phyloP scores from a whole-genome alignment of 1,284 basidiomycete genomes.

The Lentinus polychrous region DNA sequence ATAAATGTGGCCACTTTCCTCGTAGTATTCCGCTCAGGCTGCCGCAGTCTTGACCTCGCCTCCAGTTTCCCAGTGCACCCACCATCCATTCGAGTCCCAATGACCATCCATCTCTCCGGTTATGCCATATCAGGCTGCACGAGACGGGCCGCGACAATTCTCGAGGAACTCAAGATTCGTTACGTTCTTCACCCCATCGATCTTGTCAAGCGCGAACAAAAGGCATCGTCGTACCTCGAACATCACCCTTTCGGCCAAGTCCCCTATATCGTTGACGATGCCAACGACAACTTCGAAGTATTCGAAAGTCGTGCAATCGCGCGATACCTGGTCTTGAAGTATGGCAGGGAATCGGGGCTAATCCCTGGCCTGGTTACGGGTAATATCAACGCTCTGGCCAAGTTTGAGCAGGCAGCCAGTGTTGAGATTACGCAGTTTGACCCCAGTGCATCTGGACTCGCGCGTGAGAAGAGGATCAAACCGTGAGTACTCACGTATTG shows the following conservation, averaged over 20 bases:
- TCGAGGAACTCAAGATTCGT: slow-evolving; percentile 44
- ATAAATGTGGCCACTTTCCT: too few species aligned
- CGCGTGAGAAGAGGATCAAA: slow-evolving; percentile 41
- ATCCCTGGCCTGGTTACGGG: slow-evolving; percentile 26
- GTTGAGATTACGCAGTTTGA: slow-evolving; percentile 51
- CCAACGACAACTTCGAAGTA: slow-evolving; percentile 38
- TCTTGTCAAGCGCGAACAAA: slow-evolving; percentile 39
- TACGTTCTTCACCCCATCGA: slow-evolving; percentile 42
- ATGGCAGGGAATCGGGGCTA: slow-evolving; percentile 21
- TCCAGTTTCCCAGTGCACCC: too few species aligned
- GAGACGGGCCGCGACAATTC: slow-evolving; percentile 36
- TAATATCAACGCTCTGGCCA: slow-evolving; percentile 30
- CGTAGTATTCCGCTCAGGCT: too few species aligned
- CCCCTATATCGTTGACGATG: slow-evolving; percentile 53
- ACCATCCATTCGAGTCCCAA: slow-evolving; percentile 15
- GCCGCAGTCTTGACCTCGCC: too few species aligned
- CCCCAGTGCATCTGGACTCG: slow-evolving; percentile 31
- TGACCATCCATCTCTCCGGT: slow-evolving; percentile 49
- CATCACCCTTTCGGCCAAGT: slow-evolving; percentile 63
- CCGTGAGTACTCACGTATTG: slow-evolving; percentile 26
- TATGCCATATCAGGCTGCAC: slow-evolving; percentile 35
- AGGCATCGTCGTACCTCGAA: slow-evolving; percentile 33
- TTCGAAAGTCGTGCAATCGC: slow-evolving; percentile 49
- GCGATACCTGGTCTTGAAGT: slow-evolving; percentile 42
- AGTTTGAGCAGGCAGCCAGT: slow-evolving; percentile 51